Evolutionary conservation across 441 rosid species (phyloP).

Genomic region (Capsella rubella): DNA sequence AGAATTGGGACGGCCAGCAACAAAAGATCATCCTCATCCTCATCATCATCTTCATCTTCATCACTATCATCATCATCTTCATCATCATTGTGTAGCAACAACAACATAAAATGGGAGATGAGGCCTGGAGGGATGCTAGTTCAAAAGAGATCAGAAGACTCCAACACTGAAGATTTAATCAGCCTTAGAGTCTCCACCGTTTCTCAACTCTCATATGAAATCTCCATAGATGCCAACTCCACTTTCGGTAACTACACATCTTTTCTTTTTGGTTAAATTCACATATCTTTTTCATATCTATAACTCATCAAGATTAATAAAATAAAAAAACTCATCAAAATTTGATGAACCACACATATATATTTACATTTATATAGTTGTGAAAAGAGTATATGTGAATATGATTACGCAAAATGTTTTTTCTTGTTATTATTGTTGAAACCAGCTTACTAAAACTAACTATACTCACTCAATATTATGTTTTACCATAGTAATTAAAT

Average conservation of each 20-base stretch:
- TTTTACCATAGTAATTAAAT: background rate
- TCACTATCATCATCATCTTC: conserved; percentile 4
- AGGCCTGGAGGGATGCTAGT: conserved; percentile 98
- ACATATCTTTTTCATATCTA: background rate
- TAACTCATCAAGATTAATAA: no score
- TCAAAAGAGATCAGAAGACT: conserved; percentile 74
- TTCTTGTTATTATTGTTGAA: background rate
- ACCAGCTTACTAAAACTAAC: conserved; percentile 5
- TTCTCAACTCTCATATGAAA: conserved; percentile 66
- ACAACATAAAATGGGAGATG: conserved; percentile 89
- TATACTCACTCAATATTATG: background rate
- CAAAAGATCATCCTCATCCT: conserved; percentile 28
- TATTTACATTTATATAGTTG: background rate
- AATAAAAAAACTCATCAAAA: no score
- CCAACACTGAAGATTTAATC: conserved; percentile 55
- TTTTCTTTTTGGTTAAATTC: background rate
- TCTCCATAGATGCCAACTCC: conserved; percentile 79
- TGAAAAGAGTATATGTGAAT: background rate
- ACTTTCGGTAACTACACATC: conserved; percentile 67
- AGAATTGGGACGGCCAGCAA: conserved; percentile 35
- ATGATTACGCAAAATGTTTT: background rate
- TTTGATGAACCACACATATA: background rate
- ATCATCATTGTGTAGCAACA: conserved; percentile 31
- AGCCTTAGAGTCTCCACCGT: conserved; percentile 70
- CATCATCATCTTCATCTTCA: background rate